These are phyloP conservation scores for Podochytrium sp. DNA, from an alignment of 192 early-diverging fungal species.

Conservation along the genomic window DNA sequence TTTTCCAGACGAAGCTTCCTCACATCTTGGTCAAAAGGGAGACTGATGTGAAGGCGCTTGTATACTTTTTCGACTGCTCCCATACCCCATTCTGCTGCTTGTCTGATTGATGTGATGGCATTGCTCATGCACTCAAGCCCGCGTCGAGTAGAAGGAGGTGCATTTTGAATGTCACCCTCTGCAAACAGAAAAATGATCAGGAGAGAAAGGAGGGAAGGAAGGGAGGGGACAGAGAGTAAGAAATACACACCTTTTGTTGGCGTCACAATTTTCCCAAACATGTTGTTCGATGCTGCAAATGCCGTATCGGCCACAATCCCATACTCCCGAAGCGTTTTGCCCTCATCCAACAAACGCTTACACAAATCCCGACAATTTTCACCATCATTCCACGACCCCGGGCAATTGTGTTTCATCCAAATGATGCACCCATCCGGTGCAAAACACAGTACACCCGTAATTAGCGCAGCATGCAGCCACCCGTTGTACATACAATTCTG, in stretches of 20 bases:
- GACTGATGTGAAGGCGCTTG: not conserved
- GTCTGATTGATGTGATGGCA: constrained; percentile 16
- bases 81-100: constrained; percentile 35
- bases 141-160: too few relatives aligned
- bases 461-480: constrained; percentile 17
- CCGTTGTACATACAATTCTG: constrained; percentile 31
- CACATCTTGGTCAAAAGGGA: not conserved
- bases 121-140: constrained; percentile 1
- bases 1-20: not conserved
- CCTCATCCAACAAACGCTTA: not conserved
- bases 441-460: constrained; percentile 28
- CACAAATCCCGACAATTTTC: not conserved
- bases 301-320: constrained; percentile 13
- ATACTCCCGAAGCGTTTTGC: not conserved
- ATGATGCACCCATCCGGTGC: constrained; percentile 25
- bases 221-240: too few relatives aligned
- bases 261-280: constrained; percentile 8
- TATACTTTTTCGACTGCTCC: constrained; percentile 15
- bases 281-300: not conserved
- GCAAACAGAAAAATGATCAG: too few relatives aligned
- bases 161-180: too few relatives aligned
- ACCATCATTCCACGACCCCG: constrained; percentile 29
- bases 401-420: constrained; percentile 27
- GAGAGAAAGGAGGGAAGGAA: too few relatives aligned
- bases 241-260: constrained; percentile 6